Evolutionary conservation across 1,284 basidiomycete species (phyloP).

Genomic region (Irpex sp.): DNA sequence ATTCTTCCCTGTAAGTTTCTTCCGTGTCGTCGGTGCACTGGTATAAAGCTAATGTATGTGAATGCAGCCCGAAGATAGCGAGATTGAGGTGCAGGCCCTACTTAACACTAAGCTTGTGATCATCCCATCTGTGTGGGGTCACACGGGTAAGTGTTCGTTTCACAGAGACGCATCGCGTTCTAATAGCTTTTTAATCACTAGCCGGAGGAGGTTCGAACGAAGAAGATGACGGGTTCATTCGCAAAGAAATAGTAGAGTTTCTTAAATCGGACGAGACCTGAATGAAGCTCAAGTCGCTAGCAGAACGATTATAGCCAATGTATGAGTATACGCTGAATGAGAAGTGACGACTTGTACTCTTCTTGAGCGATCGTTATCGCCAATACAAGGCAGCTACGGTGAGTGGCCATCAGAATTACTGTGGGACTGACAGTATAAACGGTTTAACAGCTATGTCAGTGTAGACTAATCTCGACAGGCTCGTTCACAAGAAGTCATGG

Average conservation of each 20-base stretch:
- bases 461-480: no score
- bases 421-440: no score
- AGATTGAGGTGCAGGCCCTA: conserved; percentile 43
- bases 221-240: not conserved
- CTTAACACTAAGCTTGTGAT: conserved; percentile 41
- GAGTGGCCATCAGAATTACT: no score
- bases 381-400: no score
- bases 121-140: conserved; percentile 56
- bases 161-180: not conserved
- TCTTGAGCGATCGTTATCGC: no score
- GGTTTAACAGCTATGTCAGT: no score
- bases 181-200: not conserved
- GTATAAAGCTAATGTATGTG: not conserved
- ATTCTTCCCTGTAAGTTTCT: conserved; percentile 37
- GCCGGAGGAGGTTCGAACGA: conserved; percentile 24
- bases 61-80: conserved; percentile 52
- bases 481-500: not conserved
- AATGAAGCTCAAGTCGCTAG: not conserved
- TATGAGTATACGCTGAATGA: no score
- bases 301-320: no score
- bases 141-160: conserved; percentile 40
- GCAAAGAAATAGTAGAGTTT: not conserved
- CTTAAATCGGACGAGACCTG: not conserved
- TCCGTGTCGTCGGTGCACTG: not conserved
- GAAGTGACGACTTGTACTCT: no score